Evolutionary conservation across 2,329 filamentous ascomycete species (phyloP), one percentile per base, ranked within the genome.

Genomic region (Talaromyces sp.): DNA sequence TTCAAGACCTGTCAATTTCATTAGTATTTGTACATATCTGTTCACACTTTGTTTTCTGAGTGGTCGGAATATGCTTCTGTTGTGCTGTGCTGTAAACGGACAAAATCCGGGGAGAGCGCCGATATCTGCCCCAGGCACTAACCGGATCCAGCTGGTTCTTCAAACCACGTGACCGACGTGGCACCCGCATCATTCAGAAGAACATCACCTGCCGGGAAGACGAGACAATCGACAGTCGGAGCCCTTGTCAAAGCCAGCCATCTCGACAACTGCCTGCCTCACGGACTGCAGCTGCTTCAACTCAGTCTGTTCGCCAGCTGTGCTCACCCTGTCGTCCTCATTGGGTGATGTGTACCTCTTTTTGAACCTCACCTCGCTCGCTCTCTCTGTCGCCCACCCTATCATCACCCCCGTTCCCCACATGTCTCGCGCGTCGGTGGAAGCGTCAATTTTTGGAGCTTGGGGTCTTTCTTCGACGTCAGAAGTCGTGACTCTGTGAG

Each of bases 371-470:
- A 45, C 45, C 48, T 52, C 27, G 7, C 14, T 3, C 27, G 7
- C 14, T 3, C 24, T 31, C 39, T 37, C 62, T 58, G 62, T 66
- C 62, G n/a, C 65, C 61, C 61, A 61, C 65, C 65, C 65, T 58
- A 47, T 66, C 47, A 50, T 62, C 63, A 65, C 68, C 69, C 72
- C 73, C 73, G 72, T 74, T 78, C 77, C 76, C 77, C 77, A 78
- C 77, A 79, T 79, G 77, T 79, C 77, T 78, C 73, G 77, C 77
- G 72, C 76, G 73, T 76, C 76, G 74, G 74, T 71, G 72, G 74
- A 75, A 73, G 71, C 73, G 77, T 77, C 74, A 69, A 73, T 72
- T 74, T 69, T 71, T 71, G 74, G 71, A 73, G 71, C 68, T 72
- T 69, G 71, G 72, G 69, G 71, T 72, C 67, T 70, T 68, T 71